Base-by-base conservation (phyloP, 257 asterid genomes). In the Rehmannia glutinosa region DNA sequence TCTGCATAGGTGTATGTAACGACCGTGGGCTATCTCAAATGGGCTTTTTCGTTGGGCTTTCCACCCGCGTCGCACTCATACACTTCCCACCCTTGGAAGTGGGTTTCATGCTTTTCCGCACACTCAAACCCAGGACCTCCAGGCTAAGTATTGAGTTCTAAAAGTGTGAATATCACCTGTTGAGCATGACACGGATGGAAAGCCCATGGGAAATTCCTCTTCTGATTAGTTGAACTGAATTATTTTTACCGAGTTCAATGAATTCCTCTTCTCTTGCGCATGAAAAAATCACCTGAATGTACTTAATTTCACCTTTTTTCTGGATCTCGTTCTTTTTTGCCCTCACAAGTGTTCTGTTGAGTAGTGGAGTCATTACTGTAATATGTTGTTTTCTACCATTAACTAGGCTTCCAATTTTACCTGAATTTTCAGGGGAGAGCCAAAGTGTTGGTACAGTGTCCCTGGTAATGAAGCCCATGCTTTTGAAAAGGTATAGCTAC, bases 371-470 rank as follows among this genome's bases (percentile, higher is more conserved):
- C 56, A 50, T 17, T 32, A 55, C 52, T 54, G 13, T 50, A 17
- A 23, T 38, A 60, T 36, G 43, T 42, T 16, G 42, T 51, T 32
- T 62, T 59, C 27, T 45, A 27, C 69, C 47, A 61, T 46, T 50
- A 67, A 28, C 32, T 50, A 17, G 64, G 50, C 50, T 77, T 58
- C 11, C 62, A 56, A 41, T 12, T 70, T 42, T 10, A 13, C 54
- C 25, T 32, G 43, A 59, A 27, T 62, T 82, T 82, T 71, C 82
- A 92, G 97, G 98, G 98, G 97, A 64, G 97, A 92, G 82, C 96
- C 98, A 64, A 92, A 92, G 76, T 87, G 96, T 72, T 92, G 98
- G 98, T 92, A 92, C 77, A 92, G 98, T 63, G 97, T 92, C 67
- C 98, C 98, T 15, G 98, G 96, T 60, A 77, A 77, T 72, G 90